A percentile compares a stretch with the other conserved stretches of the same genome.
These are phyloP conservation scores for Panicum miliaceum DNA, from an alignment of 176 grass and related monocot genomes.

Conservation along the genomic window DNA sequence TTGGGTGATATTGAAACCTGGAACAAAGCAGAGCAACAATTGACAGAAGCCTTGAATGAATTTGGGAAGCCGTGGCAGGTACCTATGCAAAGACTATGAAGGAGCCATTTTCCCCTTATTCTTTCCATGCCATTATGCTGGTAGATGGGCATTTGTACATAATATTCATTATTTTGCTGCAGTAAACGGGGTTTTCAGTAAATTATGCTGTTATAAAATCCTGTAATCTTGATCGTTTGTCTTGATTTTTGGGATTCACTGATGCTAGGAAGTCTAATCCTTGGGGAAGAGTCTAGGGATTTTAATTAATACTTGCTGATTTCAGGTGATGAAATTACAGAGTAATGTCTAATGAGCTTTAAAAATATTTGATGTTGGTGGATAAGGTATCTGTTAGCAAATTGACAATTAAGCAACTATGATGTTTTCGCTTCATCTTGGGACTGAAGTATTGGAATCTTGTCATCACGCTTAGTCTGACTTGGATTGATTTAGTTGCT, in stretches of 20 bases:
- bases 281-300: too few relatives aligned
- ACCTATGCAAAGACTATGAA: not conserved
- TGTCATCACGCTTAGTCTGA: not conserved
- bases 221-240: not conserved
- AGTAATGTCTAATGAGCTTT: not conserved
- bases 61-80: constrained; percentile 97
- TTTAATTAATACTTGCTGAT: not conserved
- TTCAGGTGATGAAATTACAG: not conserved
- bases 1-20: constrained; percentile 94
- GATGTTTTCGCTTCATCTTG: constrained; percentile 5
- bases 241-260: not conserved
- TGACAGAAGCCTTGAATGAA: constrained; percentile 92
- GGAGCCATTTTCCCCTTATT: not conserved
- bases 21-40: constrained; percentile 93
- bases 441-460: constrained; percentile 1
- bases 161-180: not conserved
- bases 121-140: constrained; percentile 1
- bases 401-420: not conserved
- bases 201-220: not conserved
- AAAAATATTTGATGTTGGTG: not conserved
- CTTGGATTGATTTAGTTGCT: not conserved
- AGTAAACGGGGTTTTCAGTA: not conserved
- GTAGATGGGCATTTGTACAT: constrained; percentile 14
- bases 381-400: not conserved
- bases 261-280: not conserved